These are phyloP conservation scores for Acrodontium crateriforme DNA, from an alignment of 2,329 filamentous ascomycete genomes.

Conservation along the genomic window DNA sequence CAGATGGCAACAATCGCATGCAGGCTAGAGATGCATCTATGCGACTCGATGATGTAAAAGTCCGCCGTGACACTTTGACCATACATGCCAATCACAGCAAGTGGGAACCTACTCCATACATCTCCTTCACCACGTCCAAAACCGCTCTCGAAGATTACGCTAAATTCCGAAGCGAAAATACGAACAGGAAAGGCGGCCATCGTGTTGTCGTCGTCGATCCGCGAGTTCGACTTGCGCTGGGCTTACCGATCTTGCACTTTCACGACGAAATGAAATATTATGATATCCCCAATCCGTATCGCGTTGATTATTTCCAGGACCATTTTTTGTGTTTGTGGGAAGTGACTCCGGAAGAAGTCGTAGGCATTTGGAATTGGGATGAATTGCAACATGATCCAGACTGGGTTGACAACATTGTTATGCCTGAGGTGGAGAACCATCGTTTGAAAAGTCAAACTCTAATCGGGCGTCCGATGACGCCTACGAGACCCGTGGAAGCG, in stretches of 20 bases:
- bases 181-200: constrained; percentile 1
- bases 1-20: constrained; percentile 1
- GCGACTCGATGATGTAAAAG: not conserved
- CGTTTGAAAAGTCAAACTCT: too few relatives aligned
- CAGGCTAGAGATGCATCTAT: constrained; percentile 2
- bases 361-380: constrained; percentile 8
- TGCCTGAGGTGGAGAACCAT: constrained; percentile 5
- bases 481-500: too few relatives aligned
- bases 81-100: constrained; percentile 2
- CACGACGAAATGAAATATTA: constrained; percentile 8
- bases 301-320: constrained; percentile 5
- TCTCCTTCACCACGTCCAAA: constrained; percentile 4
- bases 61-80: constrained; percentile 1
- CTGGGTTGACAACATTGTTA: constrained; percentile 8
- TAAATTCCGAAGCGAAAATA: not conserved
- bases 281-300: constrained; percentile 6
- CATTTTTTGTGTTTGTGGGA: constrained; percentile 13
- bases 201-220: constrained; percentile 8
- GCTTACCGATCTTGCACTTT: constrained; percentile 8
- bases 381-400: constrained; percentile 3
- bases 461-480: too few relatives aligned
- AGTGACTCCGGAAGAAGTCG: constrained; percentile 9
- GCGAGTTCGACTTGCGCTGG: constrained; percentile 4
- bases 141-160: constrained; percentile 1
- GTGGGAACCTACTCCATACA: constrained; percentile 2